These are phyloP conservation scores for Neofusicoccum parvum DNA, from an alignment of 2,329 filamentous ascomycete species.

Conservation along the genomic window DNA sequence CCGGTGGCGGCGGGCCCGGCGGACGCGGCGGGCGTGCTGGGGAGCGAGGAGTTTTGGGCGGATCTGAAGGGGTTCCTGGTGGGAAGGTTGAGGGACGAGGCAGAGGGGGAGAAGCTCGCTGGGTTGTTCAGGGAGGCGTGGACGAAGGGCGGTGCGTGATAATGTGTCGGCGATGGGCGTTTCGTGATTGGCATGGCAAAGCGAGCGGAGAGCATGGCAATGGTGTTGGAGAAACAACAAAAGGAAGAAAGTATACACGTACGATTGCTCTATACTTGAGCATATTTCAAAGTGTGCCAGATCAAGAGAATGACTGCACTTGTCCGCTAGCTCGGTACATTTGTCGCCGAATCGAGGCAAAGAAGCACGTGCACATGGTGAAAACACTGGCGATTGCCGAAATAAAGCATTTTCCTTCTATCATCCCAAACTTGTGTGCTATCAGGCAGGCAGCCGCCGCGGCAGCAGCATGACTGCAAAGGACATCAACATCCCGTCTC, in stretches of 20 bases:
- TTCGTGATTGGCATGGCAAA: no score
- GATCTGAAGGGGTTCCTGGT: conserved; percentile 81
- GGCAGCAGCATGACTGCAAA: conserved; percentile 9
- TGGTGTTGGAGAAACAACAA: no score
- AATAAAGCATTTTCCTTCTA: conserved; percentile 21
- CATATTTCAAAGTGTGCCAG: no score
- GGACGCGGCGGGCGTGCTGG: conserved; percentile 61
- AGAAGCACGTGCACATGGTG: background rate
- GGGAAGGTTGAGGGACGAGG: conserved; percentile 74
- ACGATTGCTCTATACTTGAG: no score
- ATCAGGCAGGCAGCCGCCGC: conserved; percentile 17
- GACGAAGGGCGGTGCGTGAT: conserved; percentile 44
- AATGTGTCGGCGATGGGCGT: no score
- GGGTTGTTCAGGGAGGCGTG: conserved; percentile 72
- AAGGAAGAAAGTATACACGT: no score
- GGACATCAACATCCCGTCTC: conserved; percentile 10
- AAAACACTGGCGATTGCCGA: background rate
- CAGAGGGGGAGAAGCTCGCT: conserved; percentile 65
- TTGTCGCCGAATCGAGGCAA: conserved; percentile 13
- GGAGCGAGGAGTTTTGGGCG: conserved; percentile 78
- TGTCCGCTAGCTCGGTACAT: no score
- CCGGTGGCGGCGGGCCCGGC: conserved; percentile 54
- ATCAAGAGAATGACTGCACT: no score
- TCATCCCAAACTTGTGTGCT: conserved; percentile 18
- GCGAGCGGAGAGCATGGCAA: no score